Percentiles rank a stretch among this genome's conserved stretches.
These are phyloP conservation scores for Pseudogymnoascus sp. DNA, from an alignment of 2,329 filamentous ascomycete species.

Conservation along the genomic window DNA sequence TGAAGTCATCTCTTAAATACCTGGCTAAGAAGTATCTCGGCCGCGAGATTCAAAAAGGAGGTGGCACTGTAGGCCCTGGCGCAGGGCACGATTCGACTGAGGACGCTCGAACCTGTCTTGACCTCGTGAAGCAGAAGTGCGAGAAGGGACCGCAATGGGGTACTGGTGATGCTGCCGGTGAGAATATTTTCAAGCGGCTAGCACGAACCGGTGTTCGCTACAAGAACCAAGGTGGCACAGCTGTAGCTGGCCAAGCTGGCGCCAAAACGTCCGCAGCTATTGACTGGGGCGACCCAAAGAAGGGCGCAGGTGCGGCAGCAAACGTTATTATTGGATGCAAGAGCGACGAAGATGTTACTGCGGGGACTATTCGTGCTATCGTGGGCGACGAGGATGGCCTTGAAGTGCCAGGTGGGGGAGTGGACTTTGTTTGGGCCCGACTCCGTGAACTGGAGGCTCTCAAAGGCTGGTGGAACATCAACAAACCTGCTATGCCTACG, in stretches of 20 bases:
- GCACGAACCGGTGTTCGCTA: conserved; percentile 53
- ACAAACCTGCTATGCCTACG: conserved; percentile 26
- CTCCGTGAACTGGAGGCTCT: conserved; percentile 57
- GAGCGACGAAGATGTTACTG: conserved; percentile 49
- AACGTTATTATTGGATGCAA: conserved; percentile 48
- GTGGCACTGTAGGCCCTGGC: conserved; percentile 41
- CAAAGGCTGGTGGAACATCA: conserved; percentile 60
- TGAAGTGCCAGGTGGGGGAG: conserved; percentile 49
- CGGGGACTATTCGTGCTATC: conserved; percentile 48
- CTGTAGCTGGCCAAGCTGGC: conserved; percentile 43
- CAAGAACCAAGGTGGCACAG: conserved; percentile 51
- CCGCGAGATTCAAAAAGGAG: conserved; percentile 77
- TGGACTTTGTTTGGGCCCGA: conserved; percentile 59
- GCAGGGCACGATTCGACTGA: conserved; percentile 84
- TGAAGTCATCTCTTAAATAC: conserved; percentile 87
- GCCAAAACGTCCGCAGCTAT: conserved; percentile 65
- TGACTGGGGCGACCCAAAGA: conserved; percentile 78
- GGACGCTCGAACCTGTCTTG: conserved; percentile 82
- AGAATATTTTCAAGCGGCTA: conserved; percentile 84
- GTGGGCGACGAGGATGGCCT: conserved; percentile 48
- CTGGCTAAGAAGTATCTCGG: conserved; percentile 77
- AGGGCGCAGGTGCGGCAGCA: conserved; percentile 47
- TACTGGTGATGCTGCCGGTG: conserved; percentile 64
- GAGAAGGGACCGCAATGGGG: conserved; percentile 87
- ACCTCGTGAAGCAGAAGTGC: conserved; percentile 91